phyloP scores from a whole-genome alignment of 768 basidiomycete species.

The Hypholoma sublateritium region DNA sequence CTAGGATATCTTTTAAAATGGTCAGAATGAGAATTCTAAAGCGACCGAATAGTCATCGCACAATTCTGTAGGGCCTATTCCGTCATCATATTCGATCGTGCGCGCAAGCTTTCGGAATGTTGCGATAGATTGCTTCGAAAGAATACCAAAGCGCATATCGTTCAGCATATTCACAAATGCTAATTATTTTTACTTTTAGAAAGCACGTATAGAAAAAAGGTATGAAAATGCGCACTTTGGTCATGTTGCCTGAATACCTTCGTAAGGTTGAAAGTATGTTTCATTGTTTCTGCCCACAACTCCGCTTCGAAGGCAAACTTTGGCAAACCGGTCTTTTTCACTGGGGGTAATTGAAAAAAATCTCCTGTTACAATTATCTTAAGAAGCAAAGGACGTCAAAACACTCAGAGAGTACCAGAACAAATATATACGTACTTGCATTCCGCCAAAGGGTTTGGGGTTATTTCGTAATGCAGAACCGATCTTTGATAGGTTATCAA shows the following conservation, averaged over 20 bases:
- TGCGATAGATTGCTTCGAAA: slow-evolving; percentile 62
- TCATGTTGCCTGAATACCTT: slow-evolving; percentile 96
- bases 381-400: not conserved
- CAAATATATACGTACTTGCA: slow-evolving; percentile 59
- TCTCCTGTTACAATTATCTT: slow-evolving; percentile 95
- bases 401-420: not conserved
- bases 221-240: slow-evolving; percentile 53
- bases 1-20: slow-evolving; percentile 70
- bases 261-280: slow-evolving; percentile 87
- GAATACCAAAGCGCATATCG: slow-evolving; percentile 91
- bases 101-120: slow-evolving; percentile 74
- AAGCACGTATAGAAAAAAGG: not conserved
- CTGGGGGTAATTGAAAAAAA: slow-evolving; percentile 97
- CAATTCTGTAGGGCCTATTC: slow-evolving; percentile 89
- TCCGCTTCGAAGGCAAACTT: slow-evolving; percentile 94
- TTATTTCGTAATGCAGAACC: slow-evolving; percentile 64
- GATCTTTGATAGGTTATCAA: slow-evolving; percentile 84
- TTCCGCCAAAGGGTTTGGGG: slow-evolving; percentile 84
- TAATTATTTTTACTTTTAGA: slow-evolving; percentile 27
- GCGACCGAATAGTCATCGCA: slow-evolving; percentile 33
- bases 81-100: slow-evolving; percentile 74
- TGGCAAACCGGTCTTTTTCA: slow-evolving; percentile 62
- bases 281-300: slow-evolving; percentile 71
- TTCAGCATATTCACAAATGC: slow-evolving; percentile 97
- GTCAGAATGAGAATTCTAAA: not conserved